A percentile compares a stretch with the other conserved stretches of the same genome.
Conservation (phyloP, 1,284 basidiomycete species). For the Leccinum subrobustum region DNA sequence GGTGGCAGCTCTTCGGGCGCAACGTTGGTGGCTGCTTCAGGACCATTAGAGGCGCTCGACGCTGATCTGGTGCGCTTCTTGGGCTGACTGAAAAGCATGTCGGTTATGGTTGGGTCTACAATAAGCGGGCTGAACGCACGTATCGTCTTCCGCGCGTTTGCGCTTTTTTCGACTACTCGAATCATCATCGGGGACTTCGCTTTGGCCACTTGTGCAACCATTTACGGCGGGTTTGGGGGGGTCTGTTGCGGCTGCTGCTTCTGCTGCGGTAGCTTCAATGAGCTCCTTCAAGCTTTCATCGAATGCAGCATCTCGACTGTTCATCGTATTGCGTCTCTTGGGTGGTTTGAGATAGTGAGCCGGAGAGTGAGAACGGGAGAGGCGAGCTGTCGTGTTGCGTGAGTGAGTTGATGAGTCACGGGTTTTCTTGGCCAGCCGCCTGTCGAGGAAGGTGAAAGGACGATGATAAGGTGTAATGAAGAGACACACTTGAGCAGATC, state of each 20-base stretch:
- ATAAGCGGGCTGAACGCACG: constrained; percentile 42
- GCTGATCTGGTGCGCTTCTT: constrained; percentile 72
- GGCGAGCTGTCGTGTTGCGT: constrained; percentile 50
- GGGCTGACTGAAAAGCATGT: constrained; percentile 40
- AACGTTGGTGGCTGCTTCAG: constrained; percentile 34
- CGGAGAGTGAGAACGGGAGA: constrained; percentile 77
- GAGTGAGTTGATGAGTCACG: constrained; percentile 66
- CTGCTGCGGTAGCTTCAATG: constrained; percentile 69
- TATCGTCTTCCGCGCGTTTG: constrained; percentile 69
- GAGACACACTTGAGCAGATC: constrained; percentile 70
- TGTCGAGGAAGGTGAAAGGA: constrained; percentile 30
- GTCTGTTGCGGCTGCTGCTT: constrained; percentile 49
- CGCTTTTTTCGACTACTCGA: constrained; percentile 61
- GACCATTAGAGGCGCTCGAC: constrained; percentile 63
- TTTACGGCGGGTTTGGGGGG: constrained; percentile 26
- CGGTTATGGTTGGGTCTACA: constrained; percentile 15
- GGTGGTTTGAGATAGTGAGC: constrained; percentile 54
- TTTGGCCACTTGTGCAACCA: constrained; percentile 34
- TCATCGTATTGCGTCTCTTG: constrained; percentile 95
- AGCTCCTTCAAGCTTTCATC: constrained; percentile 81
- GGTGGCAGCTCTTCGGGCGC: constrained; percentile 44
- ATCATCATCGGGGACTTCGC: constrained; percentile 48
- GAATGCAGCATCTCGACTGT: constrained; percentile 92
- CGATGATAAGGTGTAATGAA: constrained; percentile 5
- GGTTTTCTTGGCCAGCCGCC: constrained; percentile 59